Evolutionary conservation across 257 asterid species (phyloP), one percentile per base, ranked within the genome.

Genomic region (Solanum rostratum): DNA sequence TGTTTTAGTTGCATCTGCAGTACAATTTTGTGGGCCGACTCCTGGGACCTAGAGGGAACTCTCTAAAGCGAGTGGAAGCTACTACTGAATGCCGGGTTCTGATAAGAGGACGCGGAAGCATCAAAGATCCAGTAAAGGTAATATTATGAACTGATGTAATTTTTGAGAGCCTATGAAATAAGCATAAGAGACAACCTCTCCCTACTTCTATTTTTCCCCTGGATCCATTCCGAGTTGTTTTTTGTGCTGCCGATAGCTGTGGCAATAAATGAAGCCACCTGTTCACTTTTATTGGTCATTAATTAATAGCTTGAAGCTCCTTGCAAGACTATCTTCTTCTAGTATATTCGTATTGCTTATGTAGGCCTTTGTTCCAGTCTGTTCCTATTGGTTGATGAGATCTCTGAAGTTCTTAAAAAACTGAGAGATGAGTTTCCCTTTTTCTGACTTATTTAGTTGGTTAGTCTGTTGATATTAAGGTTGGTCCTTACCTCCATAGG

Each of bases 21-120:
- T 97, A 85, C 85, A 97, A 97, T 89, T 95, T 97, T 83, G 99
- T 97, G 86, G 99, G 99, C 19, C 99, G 99, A 84, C 98, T 97
- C 83, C 98, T 97, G 89, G 99, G 99, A 66, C 99, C 99, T 65
- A 92, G 99, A 91, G 99, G 99, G 81, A 94, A 97, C 88, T 97
- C 99, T 84, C 93, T 97, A 88, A 97, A 97, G 90, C 94, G 98
- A 76, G 99, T 97, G 79, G 99, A 97, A 92, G 95, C 93, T 86
- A 93, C 87, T 84, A 95, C 99, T 73, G 99, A 94, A 19, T 97
- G 99, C 82, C 99, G 99, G 79, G 99, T 97, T 86, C 89, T 97
- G 84, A 95, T 97, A 82, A 89, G 99, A 90, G 99, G 99, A 41
- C 94, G 99, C 46, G 99, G 99, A 85, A 97, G 99, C 89, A 95